Percentiles rank a stretch among this genome's conserved stretches.
These are phyloP conservation scores for Penstemon davidsonii DNA, from an alignment of 257 asterid species.

Conservation along the genomic window DNA sequence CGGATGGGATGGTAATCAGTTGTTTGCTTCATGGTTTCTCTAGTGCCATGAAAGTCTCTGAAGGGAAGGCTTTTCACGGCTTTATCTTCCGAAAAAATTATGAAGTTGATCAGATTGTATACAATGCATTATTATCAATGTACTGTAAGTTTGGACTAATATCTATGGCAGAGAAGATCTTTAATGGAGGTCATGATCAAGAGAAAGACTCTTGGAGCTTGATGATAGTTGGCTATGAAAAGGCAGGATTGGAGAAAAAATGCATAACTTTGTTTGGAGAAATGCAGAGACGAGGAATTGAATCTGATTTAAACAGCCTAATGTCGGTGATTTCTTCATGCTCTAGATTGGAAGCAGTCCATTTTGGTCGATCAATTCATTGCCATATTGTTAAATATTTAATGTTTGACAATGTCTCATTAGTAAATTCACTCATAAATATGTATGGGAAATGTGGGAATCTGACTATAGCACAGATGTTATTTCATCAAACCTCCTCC, in stretches of 20 bases:
- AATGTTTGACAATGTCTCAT: conserved; percentile 40
- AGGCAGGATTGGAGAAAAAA: conserved; percentile 53
- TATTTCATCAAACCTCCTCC: conserved; percentile 37
- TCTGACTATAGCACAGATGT: conserved; percentile 39
- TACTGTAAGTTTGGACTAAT: conserved; percentile 60
- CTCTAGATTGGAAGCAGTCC: conserved; percentile 47
- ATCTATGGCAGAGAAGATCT: conserved; percentile 47
- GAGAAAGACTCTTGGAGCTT: conserved; percentile 61
- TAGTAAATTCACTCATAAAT: conserved; percentile 66
- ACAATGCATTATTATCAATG: conserved; percentile 61
- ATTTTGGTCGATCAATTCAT: conserved; percentile 59
- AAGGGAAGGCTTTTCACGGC: conserved; percentile 75
- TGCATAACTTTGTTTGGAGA: conserved; percentile 56
- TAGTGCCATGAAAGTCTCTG: conserved; percentile 37
- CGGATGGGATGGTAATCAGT: conserved; percentile 65
- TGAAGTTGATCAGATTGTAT: conserved; percentile 36
- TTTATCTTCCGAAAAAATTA: conserved; percentile 56
- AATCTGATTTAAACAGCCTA: conserved; percentile 44
- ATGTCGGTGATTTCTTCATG: conserved; percentile 63
- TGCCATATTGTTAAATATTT: conserved; percentile 45
- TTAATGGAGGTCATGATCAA: conserved; percentile 33
- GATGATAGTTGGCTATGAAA: conserved; percentile 56
- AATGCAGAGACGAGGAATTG: conserved; percentile 54
- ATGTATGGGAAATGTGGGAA: conserved; percentile 67
- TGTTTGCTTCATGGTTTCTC: conserved; percentile 56